These are phyloP conservation scores for Pleoardoris graminearum DNA, from an alignment of 2,329 filamentous ascomycete genomes.

Conservation along the genomic window DNA sequence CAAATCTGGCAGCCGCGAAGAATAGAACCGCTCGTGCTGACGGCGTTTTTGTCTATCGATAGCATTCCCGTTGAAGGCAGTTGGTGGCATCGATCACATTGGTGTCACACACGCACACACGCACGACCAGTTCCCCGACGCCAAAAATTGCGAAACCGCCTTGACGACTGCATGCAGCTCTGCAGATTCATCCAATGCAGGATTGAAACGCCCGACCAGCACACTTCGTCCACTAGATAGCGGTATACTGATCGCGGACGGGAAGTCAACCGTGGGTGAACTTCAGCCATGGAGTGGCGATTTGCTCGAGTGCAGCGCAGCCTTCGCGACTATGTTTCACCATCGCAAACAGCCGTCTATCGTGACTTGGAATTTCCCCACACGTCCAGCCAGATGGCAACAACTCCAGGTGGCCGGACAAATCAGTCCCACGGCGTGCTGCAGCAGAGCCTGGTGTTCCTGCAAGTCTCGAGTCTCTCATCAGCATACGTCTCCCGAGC, in stretches of 20 bases:
- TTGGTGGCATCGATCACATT: conserved; percentile 5
- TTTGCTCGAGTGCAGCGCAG: conserved; percentile 30
- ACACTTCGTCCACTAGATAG: conserved; percentile 16
- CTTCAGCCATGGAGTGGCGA: conserved; percentile 16
- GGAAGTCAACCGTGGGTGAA: conserved; percentile 26
- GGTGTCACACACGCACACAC: conserved; percentile 9
- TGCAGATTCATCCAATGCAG: conserved; percentile 11
- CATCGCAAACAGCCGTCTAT: conserved; percentile 30
- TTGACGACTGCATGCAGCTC: conserved; percentile 21
- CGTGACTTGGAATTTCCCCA: conserved; percentile 24
- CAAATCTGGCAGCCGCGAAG: conserved; percentile 25
- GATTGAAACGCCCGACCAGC: conserved; percentile 32
- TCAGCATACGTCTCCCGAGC: conserved; percentile 7
- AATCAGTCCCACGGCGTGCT: conserved; percentile 34
- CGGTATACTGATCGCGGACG: conserved; percentile 14
- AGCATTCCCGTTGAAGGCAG: not conserved
- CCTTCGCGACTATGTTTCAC: conserved; percentile 38
- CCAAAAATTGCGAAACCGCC: conserved; percentile 15
- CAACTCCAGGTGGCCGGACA: conserved; percentile 29
- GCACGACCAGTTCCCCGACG: not conserved
- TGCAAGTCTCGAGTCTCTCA: conserved; percentile 24
- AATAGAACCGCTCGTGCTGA: conserved; percentile 21
- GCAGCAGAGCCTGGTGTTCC: conserved; percentile 34
- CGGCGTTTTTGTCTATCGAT: conserved; percentile 10
- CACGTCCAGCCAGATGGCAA: conserved; percentile 23